A percentile compares a stretch with the other conserved stretches of the same genome.
Conservation (phyloP, 106 monocot species). For the Narthecium ossifragum region DNA sequence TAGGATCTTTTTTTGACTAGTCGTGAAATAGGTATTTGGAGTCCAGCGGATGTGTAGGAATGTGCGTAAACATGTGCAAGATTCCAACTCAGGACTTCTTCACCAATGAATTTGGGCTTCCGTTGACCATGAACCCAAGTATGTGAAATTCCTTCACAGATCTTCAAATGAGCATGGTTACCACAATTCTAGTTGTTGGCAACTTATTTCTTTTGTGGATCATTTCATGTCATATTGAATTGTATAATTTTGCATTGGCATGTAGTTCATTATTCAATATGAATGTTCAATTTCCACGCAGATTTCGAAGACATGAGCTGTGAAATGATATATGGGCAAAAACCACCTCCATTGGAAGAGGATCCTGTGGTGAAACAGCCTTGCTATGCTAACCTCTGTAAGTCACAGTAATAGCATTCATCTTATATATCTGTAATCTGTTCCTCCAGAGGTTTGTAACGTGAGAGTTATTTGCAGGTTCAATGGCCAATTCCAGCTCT, state of each 20-base stretch:
- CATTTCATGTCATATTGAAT: no score
- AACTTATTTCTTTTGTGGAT: no score
- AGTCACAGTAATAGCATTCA: conserved; percentile 12
- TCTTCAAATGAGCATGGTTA: no score
- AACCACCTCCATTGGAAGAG: conserved; percentile 80
- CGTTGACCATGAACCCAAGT: conserved; percentile 98
- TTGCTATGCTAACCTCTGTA: conserved; percentile 66
- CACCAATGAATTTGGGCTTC: conserved; percentile 97
- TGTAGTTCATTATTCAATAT: no score
- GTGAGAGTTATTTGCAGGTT: conserved; percentile 36
- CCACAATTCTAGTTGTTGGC: not conserved
- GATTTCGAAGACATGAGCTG: conserved; percentile 99
- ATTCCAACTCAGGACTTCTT: conserved; percentile 94
- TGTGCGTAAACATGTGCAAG: conserved; percentile 99
- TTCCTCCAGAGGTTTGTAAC: not conserved
- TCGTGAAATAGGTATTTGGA: conserved; percentile 75
- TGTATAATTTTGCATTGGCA: not conserved
- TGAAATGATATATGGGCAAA: conserved; percentile 95
- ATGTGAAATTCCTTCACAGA: conserved; percentile 9
- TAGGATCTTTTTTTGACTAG: not conserved
- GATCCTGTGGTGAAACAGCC: conserved; percentile 86
- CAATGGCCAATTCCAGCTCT: conserved; percentile 40
- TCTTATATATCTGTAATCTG: not conserved
- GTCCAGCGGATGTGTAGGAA: conserved; percentile 92
- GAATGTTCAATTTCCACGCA: conserved; percentile 15